Conservation (phyloP, 305 asterid species). For the Solanum hybrid region DNA sequence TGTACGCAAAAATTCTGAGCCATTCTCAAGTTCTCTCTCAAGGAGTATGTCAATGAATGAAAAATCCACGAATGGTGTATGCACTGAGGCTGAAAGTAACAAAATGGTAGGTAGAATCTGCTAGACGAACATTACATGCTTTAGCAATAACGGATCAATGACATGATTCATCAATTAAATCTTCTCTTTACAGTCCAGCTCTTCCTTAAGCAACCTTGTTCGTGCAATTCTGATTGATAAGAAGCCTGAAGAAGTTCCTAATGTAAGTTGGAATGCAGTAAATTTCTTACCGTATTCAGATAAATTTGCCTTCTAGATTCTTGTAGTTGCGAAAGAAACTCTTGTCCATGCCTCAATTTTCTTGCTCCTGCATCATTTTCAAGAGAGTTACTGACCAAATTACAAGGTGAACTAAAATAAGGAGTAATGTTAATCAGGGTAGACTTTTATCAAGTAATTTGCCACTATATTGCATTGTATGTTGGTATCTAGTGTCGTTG, state of each 20-base stretch:
- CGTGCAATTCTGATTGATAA: slow-evolving; percentile 61
- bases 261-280: slow-evolving; percentile 10
- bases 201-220: slow-evolving; percentile 72
- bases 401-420: background rate
- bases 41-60: slow-evolving; percentile 21
- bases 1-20: slow-evolving; percentile 54
- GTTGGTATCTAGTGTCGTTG: background rate
- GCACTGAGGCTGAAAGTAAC: slow-evolving; percentile 30
- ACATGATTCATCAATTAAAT: slow-evolving; percentile 3
- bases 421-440: background rate
- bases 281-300: background rate
- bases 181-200: slow-evolving; percentile 39
- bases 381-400: background rate
- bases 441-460: background rate
- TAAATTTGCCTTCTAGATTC: background rate
- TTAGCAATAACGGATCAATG: background rate
- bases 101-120: slow-evolving; percentile 35
- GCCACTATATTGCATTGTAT: background rate
- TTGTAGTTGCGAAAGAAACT: background rate
- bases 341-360: background rate
- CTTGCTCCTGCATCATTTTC: background rate
- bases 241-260: slow-evolving; percentile 42
- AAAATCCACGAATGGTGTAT: slow-evolving; percentile 29
- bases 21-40: slow-evolving; percentile 12
- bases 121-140: background rate